Evolutionary conservation across 2,329 filamentous ascomycete species (phyloP), one percentile per base, ranked within the genome.

Genomic region (Leptographium lundbergii): DNA sequence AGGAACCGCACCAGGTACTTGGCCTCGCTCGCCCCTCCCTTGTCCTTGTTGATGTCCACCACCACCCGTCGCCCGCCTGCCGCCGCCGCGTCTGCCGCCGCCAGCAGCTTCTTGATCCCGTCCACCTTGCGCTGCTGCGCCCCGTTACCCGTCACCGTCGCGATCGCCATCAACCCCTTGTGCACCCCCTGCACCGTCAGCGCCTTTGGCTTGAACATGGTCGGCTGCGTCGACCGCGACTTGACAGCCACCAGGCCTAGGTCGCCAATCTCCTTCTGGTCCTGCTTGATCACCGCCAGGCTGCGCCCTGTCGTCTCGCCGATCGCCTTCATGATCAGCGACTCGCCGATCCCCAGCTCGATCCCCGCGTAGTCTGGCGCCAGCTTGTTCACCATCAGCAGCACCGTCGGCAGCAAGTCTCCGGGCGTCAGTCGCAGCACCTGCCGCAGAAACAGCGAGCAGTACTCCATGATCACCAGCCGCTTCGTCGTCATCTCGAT

Each of bases 351-450:
- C n/a, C 94, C 94, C 34, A 99, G 80, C 72, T 99, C 94, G 63
- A 99, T 91, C 24, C 94, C 94, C 51, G 91, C 87, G 70, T 96
- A 99, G 68, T 99, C 94, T 3, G 94, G 92, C 2, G 94, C 94
- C 29, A 99, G 82, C 71, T 97, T 97, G 74, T 96, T 96, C 71
- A 96, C 89, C 94, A 99, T 97, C 34, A 99, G 82, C 63, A 96
- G 79, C 27, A 97, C 86, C 0, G 90, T 96, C 0, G 91, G 85
- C 2, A 96, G 79, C 24, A 99, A 79, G 69, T 99, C 94, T 19
- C 85, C 79, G 0, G 94, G 94, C 0, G 91, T 96, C 42, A 99
- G 77, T 22, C 92, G 84, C 65, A 97, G 79, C n/a, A 99, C 92
- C 73, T 99, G 94, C 39, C 89, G 87, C 56, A 99, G 79, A 69